phyloP scores from a whole-genome alignment of 1,284 basidiomycete species.

The Tilletiopsis washingtonensis region DNA sequence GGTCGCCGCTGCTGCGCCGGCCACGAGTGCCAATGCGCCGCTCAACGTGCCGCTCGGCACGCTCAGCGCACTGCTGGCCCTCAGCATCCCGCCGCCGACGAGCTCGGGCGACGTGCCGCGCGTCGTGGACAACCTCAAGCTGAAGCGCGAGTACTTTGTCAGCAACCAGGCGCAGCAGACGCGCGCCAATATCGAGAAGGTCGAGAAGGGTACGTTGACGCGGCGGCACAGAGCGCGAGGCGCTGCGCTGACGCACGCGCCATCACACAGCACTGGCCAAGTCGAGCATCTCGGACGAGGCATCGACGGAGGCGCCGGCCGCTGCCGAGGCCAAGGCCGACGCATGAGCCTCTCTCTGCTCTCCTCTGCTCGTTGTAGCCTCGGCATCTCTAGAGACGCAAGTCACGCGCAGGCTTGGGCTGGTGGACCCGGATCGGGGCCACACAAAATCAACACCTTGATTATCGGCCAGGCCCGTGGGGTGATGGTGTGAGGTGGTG shows the following conservation, averaged over 20 bases:
- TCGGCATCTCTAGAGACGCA: too few species aligned
- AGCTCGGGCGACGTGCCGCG: conserved; percentile 70
- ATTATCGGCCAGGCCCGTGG: too few species aligned
- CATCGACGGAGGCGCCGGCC: too few species aligned
- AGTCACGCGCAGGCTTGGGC: too few species aligned
- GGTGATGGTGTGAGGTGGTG: too few species aligned
- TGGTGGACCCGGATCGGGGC: too few species aligned
- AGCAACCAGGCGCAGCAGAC: conserved; percentile 55
- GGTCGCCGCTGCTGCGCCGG: not conserved
- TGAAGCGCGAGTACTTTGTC: conserved; percentile 90
- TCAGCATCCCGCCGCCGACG: conserved; percentile 84
- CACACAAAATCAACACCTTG: too few species aligned
- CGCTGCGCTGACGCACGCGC: not conserved
- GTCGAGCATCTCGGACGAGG: too few species aligned
- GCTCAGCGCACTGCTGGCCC: conserved; percentile 72
- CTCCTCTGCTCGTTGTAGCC: too few species aligned
- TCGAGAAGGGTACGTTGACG: conserved; percentile 23
- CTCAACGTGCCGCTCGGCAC: conserved; percentile 79
- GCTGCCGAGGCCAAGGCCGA: too few species aligned
- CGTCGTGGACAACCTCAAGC: conserved; percentile 80
- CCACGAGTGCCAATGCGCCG: conserved; percentile 26
- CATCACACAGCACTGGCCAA: not conserved
- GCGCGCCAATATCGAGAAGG: conserved; percentile 46
- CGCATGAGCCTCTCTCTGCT: too few species aligned
- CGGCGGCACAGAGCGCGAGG: too few species aligned